A percentile compares a stretch with the other conserved stretches of the same genome.
Evolutionary conservation across 2,329 filamentous ascomycete species (phyloP).

Genomic region (Apiospora arundinis): DNA sequence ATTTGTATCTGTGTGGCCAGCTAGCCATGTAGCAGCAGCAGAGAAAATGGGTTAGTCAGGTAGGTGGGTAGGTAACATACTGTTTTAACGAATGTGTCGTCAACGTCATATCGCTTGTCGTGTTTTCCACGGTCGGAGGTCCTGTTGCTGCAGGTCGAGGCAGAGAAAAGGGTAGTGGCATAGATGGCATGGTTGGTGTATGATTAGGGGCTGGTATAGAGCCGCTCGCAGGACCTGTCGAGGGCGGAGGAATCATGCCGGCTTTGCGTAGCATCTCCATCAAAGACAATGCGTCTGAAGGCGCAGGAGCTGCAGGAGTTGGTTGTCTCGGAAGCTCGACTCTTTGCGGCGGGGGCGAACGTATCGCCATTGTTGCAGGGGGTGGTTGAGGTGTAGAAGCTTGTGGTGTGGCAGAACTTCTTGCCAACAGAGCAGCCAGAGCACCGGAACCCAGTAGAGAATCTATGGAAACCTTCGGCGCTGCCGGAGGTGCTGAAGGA

Average conservation of each 20-base stretch:
- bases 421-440: constrained; percentile 63
- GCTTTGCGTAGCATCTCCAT: constrained; percentile 72
- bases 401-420: constrained; percentile 58
- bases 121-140: constrained; percentile 39
- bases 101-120: constrained; percentile 61
- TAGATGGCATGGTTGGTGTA: constrained; percentile 42
- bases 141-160: constrained; percentile 41
- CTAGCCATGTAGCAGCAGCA: background rate
- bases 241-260: constrained; percentile 63
- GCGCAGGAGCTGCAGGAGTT: constrained; percentile 39
- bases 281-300: constrained; percentile 60
- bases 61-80: constrained; percentile 52
- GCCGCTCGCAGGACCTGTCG: constrained; percentile 31
- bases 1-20: background rate
- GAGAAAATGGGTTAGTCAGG: background rate
- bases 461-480: constrained; percentile 58
- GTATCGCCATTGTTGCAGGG: constrained; percentile 49
- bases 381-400: constrained; percentile 52
- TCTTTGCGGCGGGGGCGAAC: constrained; percentile 55
- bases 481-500: constrained; percentile 40
- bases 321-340: constrained; percentile 47
- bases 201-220: constrained; percentile 44
- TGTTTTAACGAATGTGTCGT: constrained; percentile 75
- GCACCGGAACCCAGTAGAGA: constrained; percentile 65
- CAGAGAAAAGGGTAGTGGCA: constrained; percentile 41